A percentile compares a stretch with the other conserved stretches of the same genome.
Conservation (phyloP, 2,329 filamentous ascomycete species). For the Dactylellina drechsleri region DNA sequence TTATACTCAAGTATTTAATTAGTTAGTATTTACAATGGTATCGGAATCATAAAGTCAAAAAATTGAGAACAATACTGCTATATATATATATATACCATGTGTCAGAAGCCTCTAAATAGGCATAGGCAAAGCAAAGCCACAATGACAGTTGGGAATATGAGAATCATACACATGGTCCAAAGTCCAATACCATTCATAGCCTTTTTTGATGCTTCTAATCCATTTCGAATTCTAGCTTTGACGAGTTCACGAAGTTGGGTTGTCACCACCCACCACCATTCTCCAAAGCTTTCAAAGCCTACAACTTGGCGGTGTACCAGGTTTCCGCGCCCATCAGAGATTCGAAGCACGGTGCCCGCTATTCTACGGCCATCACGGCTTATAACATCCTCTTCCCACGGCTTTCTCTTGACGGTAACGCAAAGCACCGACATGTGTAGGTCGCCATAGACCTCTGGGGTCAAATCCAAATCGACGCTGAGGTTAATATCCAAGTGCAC, state of each 20-base stretch:
- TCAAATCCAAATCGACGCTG: constrained; percentile 44
- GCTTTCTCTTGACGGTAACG: constrained; percentile 45
- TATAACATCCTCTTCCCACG: constrained; percentile 46
- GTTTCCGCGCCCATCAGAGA: constrained; percentile 37
- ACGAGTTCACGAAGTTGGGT: constrained; percentile 38
- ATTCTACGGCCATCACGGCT: constrained; percentile 36
- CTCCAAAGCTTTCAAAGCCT: constrained; percentile 47
- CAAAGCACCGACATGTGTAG: constrained; percentile 47
- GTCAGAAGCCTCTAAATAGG: neutral
- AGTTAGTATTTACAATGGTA: too few species aligned
- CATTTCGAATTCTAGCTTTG: neutral
- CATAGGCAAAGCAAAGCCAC: constrained; percentile 4
- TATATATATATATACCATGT: too few species aligned
- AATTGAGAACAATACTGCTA: too few species aligned
- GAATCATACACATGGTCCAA: constrained; percentile 7
- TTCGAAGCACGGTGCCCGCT: constrained; percentile 42
- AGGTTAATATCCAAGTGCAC: constrained; percentile 50
- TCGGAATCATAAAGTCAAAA: too few species aligned
- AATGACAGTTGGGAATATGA: constrained; percentile 9
- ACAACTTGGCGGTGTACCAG: constrained; percentile 48
- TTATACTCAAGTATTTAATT: too few species aligned
- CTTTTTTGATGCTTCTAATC: neutral
- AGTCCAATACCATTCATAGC: neutral
- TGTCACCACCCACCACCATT: constrained; percentile 53
- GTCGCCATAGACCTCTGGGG: constrained; percentile 47